A percentile compares a stretch with the other conserved stretches of the same genome.
Evolutionary conservation across 1,139 yeast species (phyloP).

Genomic region (Hyphopichia wangnamkhiaoensis): DNA sequence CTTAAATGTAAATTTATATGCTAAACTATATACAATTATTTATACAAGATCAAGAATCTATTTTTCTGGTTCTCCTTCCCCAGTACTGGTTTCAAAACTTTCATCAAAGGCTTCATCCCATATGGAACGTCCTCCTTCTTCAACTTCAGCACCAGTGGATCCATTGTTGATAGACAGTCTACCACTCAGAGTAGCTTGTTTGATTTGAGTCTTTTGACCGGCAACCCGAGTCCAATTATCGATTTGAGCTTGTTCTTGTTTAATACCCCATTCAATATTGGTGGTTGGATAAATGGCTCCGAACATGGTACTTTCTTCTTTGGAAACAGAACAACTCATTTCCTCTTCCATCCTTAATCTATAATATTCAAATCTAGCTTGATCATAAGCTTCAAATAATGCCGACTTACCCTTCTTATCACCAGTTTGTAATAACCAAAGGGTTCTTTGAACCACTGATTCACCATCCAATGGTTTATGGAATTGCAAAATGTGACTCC

Average conservation of each 20-base stretch:
- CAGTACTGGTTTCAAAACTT: too few relatives aligned
- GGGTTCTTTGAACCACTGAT: slow-evolving; percentile 86
- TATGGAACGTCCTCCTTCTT: slow-evolving; percentile 13
- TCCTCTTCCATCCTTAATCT: slow-evolving; percentile 83
- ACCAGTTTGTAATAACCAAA: slow-evolving; percentile 59
- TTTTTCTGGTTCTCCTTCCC: too few relatives aligned
- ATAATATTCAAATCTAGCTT: slow-evolving; percentile 86
- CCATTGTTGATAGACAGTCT: slow-evolving; percentile 20
- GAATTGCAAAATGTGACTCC: slow-evolving; percentile 77
- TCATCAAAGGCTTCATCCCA: slow-evolving; percentile 38
- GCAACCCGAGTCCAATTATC: slow-evolving; percentile 78
- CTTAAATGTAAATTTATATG: too few relatives aligned
- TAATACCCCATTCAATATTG: slow-evolving; percentile 65
- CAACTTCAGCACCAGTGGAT: slow-evolving; percentile 25
- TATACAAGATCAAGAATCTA: too few relatives aligned
- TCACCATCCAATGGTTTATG: slow-evolving; percentile 85
- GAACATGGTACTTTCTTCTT: slow-evolving; percentile 82
- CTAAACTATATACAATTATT: too few relatives aligned
- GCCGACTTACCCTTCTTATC: slow-evolving; percentile 24
- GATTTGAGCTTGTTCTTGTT: slow-evolving; percentile 68
- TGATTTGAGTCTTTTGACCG: slow-evolving; percentile 52
- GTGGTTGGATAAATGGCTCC: slow-evolving; percentile 74
- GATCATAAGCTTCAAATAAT: slow-evolving; percentile 70
- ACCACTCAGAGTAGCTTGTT: slow-evolving; percentile 43
- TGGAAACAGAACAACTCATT: slow-evolving; percentile 68